Percentiles rank a stretch among this genome's conserved stretches.
Evolutionary conservation across 192 early-diverging fungal genomes (phyloP).

Genomic region (Rhizophagus sp.): DNA sequence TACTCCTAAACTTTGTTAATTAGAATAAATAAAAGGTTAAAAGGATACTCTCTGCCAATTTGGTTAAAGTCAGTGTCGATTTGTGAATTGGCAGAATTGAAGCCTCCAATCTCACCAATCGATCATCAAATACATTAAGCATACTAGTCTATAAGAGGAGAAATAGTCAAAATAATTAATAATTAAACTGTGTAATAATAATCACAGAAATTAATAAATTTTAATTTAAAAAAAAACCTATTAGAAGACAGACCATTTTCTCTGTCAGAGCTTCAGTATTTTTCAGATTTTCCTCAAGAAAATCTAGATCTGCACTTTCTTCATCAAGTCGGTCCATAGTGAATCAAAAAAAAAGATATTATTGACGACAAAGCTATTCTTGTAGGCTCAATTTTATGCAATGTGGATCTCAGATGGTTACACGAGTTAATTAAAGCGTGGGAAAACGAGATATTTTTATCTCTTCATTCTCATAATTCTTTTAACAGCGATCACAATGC

Average conservation of each 20-base stretch:
- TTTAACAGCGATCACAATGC: neutral
- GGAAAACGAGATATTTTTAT: neutral
- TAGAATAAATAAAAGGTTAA: neutral
- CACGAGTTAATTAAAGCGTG: neutral
- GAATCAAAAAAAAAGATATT: neutral
- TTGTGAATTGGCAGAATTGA: slow-evolving; percentile 82
- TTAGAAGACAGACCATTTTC: slow-evolving; percentile 46
- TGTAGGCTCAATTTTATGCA: no score
- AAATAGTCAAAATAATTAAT: neutral
- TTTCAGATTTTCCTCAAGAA: slow-evolving; percentile 52
- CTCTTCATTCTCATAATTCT: neutral
- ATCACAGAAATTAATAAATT: no score
- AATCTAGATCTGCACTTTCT: slow-evolving; percentile 52
- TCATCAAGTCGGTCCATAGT: slow-evolving; percentile 37
- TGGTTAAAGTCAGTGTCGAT: slow-evolving; percentile 72
- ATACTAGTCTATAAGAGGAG: slow-evolving; percentile 55
- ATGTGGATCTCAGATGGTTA: neutral
- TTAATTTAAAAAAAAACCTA: neutral
- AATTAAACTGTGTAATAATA: neutral
- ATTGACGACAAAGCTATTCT: no score
- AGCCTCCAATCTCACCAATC: slow-evolving; percentile 68
- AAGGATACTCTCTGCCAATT: slow-evolving; percentile 68
- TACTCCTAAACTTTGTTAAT: no score
- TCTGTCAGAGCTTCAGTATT: slow-evolving; percentile 50
- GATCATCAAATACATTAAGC: slow-evolving; percentile 73